Evolutionary conservation across 2,329 filamentous ascomycete genomes (phyloP), one percentile per base, ranked within the genome.

Genomic region (Passalora sequoiae): DNA sequence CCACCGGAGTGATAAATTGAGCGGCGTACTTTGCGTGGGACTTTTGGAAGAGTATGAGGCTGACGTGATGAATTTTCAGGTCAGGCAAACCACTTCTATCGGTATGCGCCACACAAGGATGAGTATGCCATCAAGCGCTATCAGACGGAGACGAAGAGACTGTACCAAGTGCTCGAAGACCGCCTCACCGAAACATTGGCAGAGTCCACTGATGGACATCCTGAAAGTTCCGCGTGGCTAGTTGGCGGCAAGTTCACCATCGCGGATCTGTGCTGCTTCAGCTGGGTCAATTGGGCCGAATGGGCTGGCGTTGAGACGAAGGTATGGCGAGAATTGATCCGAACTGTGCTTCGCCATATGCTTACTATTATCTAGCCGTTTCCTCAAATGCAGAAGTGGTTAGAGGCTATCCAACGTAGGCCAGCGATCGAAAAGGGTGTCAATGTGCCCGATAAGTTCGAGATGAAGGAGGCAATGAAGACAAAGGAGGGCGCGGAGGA

Each of bases 51-150:
- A n/a, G n/a, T n/a, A n/a, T n/a, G n/a, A n/a, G n/a, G n/a, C n/a
- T n/a, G n/a, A n/a, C n/a, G 12, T 27, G 24, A 12, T 12, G 6
- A 27, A 27, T 27, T 6, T 27, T 27, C 24, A 27, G 68, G 69
- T n/a, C 69, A 70, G 59, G 69, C 69, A 7, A 71, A 71, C 43
- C 68, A 72, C 50, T 73, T 72, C 63, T 65, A 65, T 45, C 64
- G 66, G 39, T 70, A 70, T 32, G 69, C 69, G 2, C 61, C 61
- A 1, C 60, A 56, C 9, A 67, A 69, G 46, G 70, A 71, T 17
- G 56, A 65, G 38, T 72, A 71, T 46, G 69, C 60, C 2, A 71
- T 71, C 45, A 61, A 69, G 17, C 63, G 71, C n/a, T 74, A 72
- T 48, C 62, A 67, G 28, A 68, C 69, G 20, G 72, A 74, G 54